These are phyloP conservation scores for Kwoniella shandongensis DNA, from an alignment of 768 basidiomycete species.

Conservation along the genomic window DNA sequence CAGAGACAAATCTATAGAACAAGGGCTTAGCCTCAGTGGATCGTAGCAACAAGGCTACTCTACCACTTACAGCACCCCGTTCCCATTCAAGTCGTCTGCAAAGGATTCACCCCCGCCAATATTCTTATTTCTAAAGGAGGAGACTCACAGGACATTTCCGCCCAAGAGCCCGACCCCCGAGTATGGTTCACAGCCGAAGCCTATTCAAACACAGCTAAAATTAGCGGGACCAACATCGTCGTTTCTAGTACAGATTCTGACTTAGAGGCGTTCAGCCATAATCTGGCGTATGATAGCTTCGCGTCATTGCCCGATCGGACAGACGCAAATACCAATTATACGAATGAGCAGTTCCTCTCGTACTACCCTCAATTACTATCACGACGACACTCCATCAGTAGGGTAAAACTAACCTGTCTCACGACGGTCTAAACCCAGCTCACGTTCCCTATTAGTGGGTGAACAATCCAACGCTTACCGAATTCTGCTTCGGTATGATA, in stretches of 20 bases:
- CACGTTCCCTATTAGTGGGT: conserved; percentile 71
- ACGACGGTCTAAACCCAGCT: conserved; percentile 76
- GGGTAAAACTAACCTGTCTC: conserved; percentile 82
- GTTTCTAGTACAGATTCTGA: conserved; percentile 75
- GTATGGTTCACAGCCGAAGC: conserved; percentile 71
- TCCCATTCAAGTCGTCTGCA: conserved; percentile 75
- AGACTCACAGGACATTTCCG: conserved; percentile 61
- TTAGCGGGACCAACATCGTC: conserved; percentile 69
- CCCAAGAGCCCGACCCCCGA: conserved; percentile 56
- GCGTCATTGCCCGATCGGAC: conserved; percentile 73
- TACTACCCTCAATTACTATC: conserved; percentile 79
- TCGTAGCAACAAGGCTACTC: conserved; percentile 77
- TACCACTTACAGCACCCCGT: conserved; percentile 74
- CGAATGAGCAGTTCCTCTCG: conserved; percentile 79
- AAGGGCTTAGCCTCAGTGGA: conserved; percentile 73
- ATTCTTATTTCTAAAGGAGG: conserved; percentile 64
- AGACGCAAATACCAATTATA: conserved; percentile 78
- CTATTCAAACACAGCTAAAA: conserved; percentile 67
- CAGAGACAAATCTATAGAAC: conserved; percentile 65
- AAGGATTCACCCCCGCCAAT: conserved; percentile 73
- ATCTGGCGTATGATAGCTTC: conserved; percentile 80
- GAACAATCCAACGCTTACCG: conserved; percentile 78
- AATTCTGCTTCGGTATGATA: conserved; percentile 79
- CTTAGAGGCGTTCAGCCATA: conserved; percentile 83
- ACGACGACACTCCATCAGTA: conserved; percentile 73